Evolutionary conservation across 2,329 filamentous ascomycete genomes (phyloP).

Genomic region (Fusarium mundagurra): DNA sequence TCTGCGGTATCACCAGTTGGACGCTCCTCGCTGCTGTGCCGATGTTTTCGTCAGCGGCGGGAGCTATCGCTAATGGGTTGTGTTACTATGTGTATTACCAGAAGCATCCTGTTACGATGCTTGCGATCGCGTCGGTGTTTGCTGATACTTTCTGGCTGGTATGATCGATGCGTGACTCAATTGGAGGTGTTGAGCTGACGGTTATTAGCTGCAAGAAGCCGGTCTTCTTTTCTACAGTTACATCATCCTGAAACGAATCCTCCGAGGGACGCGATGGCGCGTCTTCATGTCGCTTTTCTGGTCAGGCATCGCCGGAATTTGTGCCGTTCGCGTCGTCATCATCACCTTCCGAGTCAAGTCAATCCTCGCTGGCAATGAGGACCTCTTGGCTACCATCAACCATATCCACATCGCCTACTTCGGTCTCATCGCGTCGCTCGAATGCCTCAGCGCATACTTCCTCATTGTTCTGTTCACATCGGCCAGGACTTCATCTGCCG

Average conservation of each 20-base stretch:
- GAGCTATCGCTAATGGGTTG: slow-evolving; percentile 52
- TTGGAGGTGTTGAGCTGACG: not conserved
- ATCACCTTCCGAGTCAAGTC: slow-evolving; percentile 44
- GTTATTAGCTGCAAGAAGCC: slow-evolving; percentile 52
- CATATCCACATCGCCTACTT: slow-evolving; percentile 54
- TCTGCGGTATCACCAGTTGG: slow-evolving; percentile 51
- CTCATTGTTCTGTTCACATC: slow-evolving; percentile 49
- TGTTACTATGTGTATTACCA: slow-evolving; percentile 55
- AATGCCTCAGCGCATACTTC: slow-evolving; percentile 52
- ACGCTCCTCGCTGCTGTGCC: slow-evolving; percentile 51
- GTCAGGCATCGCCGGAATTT: slow-evolving; percentile 62
- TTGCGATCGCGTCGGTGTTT: slow-evolving; percentile 48
- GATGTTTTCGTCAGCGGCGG: slow-evolving; percentile 50
- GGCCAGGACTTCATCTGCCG: slow-evolving; percentile 36
- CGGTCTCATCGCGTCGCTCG: slow-evolving; percentile 50
- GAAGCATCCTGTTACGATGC: slow-evolving; percentile 26
- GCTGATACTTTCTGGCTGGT: slow-evolving; percentile 54
- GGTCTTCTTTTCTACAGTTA: slow-evolving; percentile 60
- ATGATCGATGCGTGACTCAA: not conserved
- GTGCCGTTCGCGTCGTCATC: slow-evolving; percentile 57
- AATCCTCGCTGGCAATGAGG: slow-evolving; percentile 39
- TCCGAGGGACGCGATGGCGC: slow-evolving; percentile 52
- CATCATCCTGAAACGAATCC: slow-evolving; percentile 59
- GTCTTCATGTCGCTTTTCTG: slow-evolving; percentile 65
- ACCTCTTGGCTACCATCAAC: slow-evolving; percentile 46